Conservation (phyloP, 176 grass and related monocot species). For the Lolium perenne region DNA sequence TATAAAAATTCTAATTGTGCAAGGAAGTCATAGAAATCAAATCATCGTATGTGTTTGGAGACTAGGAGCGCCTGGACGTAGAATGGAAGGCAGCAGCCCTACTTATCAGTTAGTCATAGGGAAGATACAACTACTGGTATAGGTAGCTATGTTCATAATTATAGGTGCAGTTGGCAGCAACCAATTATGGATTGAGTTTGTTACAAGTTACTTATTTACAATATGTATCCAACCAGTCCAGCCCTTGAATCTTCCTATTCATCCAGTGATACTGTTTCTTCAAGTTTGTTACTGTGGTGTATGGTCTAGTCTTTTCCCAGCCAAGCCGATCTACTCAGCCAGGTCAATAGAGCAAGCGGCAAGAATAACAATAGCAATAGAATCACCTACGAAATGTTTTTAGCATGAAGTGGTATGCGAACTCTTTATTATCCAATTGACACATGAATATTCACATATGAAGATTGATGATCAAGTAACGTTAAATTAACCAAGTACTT, state of each 20-base stretch:
- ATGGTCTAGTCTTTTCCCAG: neutral
- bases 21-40: conserved; percentile 26
- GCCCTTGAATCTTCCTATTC: neutral
- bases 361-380: neutral
- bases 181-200: neutral
- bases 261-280: neutral
- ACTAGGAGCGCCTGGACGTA: neutral
- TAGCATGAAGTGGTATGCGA: neutral
- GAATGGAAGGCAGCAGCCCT: neutral
- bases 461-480: neutral
- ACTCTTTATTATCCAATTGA: conserved; percentile 17
- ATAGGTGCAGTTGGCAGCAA: neutral
- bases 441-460: neutral
- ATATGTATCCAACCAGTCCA: neutral
- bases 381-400: neutral
- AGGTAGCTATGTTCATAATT: neutral
- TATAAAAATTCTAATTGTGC: neutral
- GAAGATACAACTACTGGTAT: neutral
- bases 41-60: neutral
- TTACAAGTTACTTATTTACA: neutral
- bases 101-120: neutral
- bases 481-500: neutral
- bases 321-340: neutral
- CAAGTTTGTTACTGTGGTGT: neutral
- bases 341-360: neutral